Evolutionary conservation across 768 basidiomycete species (phyloP), one percentile per base, ranked within the genome.

Genomic region (Sutorius australiensis): DNA sequence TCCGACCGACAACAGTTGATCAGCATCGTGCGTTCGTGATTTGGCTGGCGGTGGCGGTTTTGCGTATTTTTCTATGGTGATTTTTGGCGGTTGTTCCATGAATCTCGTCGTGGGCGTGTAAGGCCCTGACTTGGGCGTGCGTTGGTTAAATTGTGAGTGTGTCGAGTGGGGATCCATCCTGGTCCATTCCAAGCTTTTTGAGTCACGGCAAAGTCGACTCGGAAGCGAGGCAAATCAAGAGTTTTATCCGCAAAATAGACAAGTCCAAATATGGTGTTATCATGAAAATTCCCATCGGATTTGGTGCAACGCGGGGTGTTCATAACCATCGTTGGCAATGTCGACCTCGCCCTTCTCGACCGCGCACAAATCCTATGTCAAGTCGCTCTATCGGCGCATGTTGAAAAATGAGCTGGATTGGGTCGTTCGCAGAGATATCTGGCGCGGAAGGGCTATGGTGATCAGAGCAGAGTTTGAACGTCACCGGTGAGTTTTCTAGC

Each of bases 381-480:
- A 95, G 75, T 91, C 89, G 9, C 81, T 98, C 6, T 98, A 97
- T 78, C 86, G 81, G 64, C 86, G 94, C 34, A 82, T 83, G 61
- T 80, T 98, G 55, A 87, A 80, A 62, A 95, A 97, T 62, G 78
- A 89, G 44, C 75, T 95, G 48, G 86, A 98, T 72, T 98, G 95
- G 95, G 84, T 82, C 42, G 77, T 97, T 59, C 79, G 87, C 51
- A 77, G 95, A 49, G 89, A 93, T 64, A 66, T 92, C 1, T 98
- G 92, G 92, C 81, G 95, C 55, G 79, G 77, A 51, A 81, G 87
- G 70, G 94, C 95, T 12, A 71, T 95, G 62, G 75, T 86, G 69
- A 91, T 98, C 58, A 76, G 95, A 57, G 94, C 94, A 55, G 82
- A 92, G 68, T 98, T 98, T 68, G 95, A 98, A 75, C 74, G 79